Evolutionary conservation across 805 yeast genomes (phyloP), one percentile per base, ranked within the genome.

Genomic region (Danielozyma ontarioensis): DNA sequence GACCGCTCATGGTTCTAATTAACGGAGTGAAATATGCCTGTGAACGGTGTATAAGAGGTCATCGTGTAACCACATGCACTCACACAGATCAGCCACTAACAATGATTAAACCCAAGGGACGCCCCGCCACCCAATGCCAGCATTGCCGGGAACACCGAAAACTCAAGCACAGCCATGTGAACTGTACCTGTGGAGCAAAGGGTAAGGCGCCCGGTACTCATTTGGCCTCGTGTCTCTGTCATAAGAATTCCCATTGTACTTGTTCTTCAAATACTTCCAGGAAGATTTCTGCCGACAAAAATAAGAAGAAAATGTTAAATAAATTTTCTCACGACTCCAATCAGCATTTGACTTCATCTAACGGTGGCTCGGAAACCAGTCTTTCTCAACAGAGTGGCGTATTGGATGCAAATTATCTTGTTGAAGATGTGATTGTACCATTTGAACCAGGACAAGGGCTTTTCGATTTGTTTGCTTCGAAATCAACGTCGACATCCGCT

Each of bases 1-100:
- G n/a, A n/a, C n/a, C n/a, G 27, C 11, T 13, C 15, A 90, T 89
- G 97, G 96, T 90, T 36, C 68, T 86, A 33, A 80, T 90, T 33
- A 86, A 88, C 50, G 97, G 97, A 25, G 81, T 85, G 44, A 90
- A 93, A 55, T 90, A 88, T 59, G 97, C 98, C 38, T 90, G 98
- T 57, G 95, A 88, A 47, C 68, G 96, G 39, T 90, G 98, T 59
- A 89, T 93, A 31, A 72, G 98, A 40, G 98, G 98, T 28, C 98
- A 93, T 53, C 69, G 98, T 34, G 98, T 90, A 29, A 84, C 96
- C 1, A 78, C 95, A 2, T 93, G 98, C 59, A 80, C 82, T 28
- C 98, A 93, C 56, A 78, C 89, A 0, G 96, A 93, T 45, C 86
- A 85, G 51, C 94, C 95, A 4, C 64, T 93, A 45, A 81, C 84